Conservation (phyloP, 2,329 filamentous ascomycete species). For the Fusarium virguliforme region DNA sequence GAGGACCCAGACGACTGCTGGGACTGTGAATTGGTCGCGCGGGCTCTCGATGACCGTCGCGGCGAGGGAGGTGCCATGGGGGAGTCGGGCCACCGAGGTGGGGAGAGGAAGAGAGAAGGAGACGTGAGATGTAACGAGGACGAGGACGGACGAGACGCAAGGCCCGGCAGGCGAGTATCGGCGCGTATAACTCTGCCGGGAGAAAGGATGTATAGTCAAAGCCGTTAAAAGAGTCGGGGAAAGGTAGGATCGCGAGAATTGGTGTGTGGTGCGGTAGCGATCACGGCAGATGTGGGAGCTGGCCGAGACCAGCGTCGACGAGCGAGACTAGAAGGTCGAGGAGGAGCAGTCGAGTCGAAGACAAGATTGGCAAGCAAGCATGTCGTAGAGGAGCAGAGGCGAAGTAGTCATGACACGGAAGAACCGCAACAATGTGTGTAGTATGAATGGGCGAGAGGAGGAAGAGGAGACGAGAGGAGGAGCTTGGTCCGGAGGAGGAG, state of each 20-base stretch:
- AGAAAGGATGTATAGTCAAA: conserved; percentile 9
- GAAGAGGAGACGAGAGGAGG: conserved; percentile 53
- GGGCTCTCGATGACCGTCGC: conserved; percentile 93
- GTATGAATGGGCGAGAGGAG: conserved; percentile 43
- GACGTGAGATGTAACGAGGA: conserved; percentile 21
- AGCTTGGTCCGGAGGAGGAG: conserved; percentile 46
- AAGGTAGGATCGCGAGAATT: conserved; percentile 41
- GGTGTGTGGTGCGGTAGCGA: conserved; percentile 34
- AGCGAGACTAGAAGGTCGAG: conserved; percentile 48
- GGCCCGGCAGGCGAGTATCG: conserved; percentile 1
- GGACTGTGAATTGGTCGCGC: conserved; percentile 81
- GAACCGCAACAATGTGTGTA: conserved; percentile 36
- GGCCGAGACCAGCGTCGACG: conserved; percentile 37
- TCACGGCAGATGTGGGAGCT: conserved; percentile 38
- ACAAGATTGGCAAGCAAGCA: conserved; percentile 50
- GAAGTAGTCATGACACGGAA: conserved; percentile 45
- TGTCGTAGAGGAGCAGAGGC: conserved; percentile 45
- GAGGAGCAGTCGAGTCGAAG: conserved; percentile 45
- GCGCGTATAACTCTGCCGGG: conserved; percentile 25
- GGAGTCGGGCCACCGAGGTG: conserved; percentile 50
- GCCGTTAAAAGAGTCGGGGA: conserved; percentile 21
- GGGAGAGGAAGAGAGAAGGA: conserved; percentile 46
- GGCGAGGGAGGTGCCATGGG: conserved; percentile 78
- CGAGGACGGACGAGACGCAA: conserved; percentile 12
- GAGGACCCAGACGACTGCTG: conserved; percentile 87